Evolutionary conservation across 2,329 filamentous ascomycete genomes (phyloP).

Genomic region (Fonsecaea erecta): DNA sequence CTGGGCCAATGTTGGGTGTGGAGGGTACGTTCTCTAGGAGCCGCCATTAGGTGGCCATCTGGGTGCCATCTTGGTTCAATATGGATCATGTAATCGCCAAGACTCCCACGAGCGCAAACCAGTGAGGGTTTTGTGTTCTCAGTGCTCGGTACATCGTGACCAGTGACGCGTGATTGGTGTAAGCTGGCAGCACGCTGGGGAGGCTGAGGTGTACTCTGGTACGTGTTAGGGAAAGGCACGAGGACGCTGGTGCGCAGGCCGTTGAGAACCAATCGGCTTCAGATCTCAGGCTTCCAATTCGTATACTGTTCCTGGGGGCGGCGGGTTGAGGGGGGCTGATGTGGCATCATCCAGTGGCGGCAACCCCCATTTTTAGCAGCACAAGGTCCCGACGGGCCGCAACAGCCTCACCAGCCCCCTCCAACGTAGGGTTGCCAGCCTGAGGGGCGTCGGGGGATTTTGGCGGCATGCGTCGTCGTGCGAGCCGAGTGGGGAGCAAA

Average conservation of each 20-base stretch:
- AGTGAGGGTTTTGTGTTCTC: background rate
- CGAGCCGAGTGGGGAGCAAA: too few species aligned
- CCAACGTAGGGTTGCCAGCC: background rate
- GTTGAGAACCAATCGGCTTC: too few species aligned
- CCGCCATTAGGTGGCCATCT: background rate
- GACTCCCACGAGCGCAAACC: background rate
- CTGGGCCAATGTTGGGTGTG: constrained; percentile 74
- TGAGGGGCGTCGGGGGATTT: background rate
- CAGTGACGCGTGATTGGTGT: background rate
- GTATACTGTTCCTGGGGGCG: too few species aligned
- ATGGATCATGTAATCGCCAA: background rate
- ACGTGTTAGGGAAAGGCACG: background rate
- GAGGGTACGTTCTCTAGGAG: constrained; percentile 64
- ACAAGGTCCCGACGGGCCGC: background rate
- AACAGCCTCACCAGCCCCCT: background rate
- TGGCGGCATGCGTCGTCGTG: background rate
- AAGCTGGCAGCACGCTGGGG: background rate
- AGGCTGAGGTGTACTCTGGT: background rate
- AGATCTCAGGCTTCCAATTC: too few species aligned
- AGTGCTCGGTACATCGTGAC: background rate
- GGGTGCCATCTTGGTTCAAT: background rate
- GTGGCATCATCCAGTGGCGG: constrained; percentile 1
- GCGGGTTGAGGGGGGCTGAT: background rate
- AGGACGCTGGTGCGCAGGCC: background rate
- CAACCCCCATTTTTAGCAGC: background rate